Conservation (phyloP, 2,329 filamentous ascomycete species). For the Trichoderma oligosporum region DNA sequence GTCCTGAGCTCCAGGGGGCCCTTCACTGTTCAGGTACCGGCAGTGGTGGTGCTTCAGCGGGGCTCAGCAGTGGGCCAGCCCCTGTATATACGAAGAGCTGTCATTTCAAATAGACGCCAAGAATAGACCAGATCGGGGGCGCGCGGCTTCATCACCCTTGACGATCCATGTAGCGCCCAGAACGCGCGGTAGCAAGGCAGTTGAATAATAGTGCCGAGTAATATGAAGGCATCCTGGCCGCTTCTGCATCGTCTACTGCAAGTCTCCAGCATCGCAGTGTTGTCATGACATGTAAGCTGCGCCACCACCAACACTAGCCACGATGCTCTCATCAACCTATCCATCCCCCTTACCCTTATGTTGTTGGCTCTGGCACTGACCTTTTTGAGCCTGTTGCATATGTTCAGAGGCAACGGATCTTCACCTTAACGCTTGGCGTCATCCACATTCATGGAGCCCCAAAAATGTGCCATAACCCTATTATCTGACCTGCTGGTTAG, state of each 20-base stretch:
- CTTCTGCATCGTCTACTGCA: not conserved
- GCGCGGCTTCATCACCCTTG: constrained; percentile 4
- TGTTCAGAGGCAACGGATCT: constrained; percentile 11
- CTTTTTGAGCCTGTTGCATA: constrained; percentile 15
- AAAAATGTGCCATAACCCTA: constrained; percentile 6
- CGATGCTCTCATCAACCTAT: not conserved
- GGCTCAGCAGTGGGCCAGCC: constrained; percentile 16
- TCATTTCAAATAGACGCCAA: constrained; percentile 5
- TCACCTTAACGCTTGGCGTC: constrained; percentile 9
- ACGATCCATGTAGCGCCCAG: constrained; percentile 6
- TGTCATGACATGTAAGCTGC: constrained; percentile 3
- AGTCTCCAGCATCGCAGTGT: not conserved
- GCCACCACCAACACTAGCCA: constrained; percentile 15
- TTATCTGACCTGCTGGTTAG: not conserved
- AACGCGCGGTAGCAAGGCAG: not conserved
- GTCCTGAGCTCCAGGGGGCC: not conserved
- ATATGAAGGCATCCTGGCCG: not conserved
- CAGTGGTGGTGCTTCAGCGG: constrained; percentile 12
- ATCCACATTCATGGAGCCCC: constrained; percentile 11
- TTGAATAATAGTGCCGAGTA: constrained; percentile 9
- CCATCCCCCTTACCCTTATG: not conserved
- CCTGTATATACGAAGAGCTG: constrained; percentile 2
- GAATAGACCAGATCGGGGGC: constrained; percentile 11
- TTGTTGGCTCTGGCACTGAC: not conserved
- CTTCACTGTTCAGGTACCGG: constrained; percentile 11